Base-by-base conservation (phyloP, 1,139 yeast species). In the Yamadazyma spencermartinsiae region DNA sequence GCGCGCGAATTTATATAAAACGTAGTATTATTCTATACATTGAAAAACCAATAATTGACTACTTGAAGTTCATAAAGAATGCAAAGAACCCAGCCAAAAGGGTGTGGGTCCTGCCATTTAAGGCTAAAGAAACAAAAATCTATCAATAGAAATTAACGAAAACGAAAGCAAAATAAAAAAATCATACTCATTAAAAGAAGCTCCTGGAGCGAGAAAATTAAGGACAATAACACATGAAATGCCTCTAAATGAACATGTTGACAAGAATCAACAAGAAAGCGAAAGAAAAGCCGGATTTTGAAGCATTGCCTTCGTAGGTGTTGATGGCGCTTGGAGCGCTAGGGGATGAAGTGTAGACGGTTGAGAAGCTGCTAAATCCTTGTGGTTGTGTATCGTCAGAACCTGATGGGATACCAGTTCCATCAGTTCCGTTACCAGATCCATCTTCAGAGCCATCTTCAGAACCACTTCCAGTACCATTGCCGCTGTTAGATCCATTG, bases 221-320 rank as follows among this genome's bases (percentile, higher is more conserved):
- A 19, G 9, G n/a, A 19, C 9, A 6, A 19, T 19, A 19, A 19
- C 9, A 19, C 6, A 7, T 9, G 9, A 19, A 19, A 7, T 9
- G n/a, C 26, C n/a, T 23, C n/a, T 23, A 23, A 23, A 23, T 4
- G n/a, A 23, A 6, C 12, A 23, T 23, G 12, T 23, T 23, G 12
- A 23, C 5, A 7, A 23, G n/a, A 4, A 23, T 11, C 9, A 23
- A 23, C 26, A 23, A 23, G 12, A 4, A 23, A 11, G 26, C n/a
- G 26, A 23, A 23, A 11, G 26, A 23, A 11, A 7, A 8, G n/a
- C 26, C 26, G 4, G 7, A 14, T 15, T 15, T 27, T 4, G 31
- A 27, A 12, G 31, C 31, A 13, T 9, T 62, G 64, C 73, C 66
- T 57, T 67, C 72, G 52, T 67, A 63, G 17, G 61, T 62, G 18